A percentile compares a stretch with the other conserved stretches of the same genome.
phyloP scores from a whole-genome alignment of 306 rosid species.

The Hylodesmum podocarpum region DNA sequence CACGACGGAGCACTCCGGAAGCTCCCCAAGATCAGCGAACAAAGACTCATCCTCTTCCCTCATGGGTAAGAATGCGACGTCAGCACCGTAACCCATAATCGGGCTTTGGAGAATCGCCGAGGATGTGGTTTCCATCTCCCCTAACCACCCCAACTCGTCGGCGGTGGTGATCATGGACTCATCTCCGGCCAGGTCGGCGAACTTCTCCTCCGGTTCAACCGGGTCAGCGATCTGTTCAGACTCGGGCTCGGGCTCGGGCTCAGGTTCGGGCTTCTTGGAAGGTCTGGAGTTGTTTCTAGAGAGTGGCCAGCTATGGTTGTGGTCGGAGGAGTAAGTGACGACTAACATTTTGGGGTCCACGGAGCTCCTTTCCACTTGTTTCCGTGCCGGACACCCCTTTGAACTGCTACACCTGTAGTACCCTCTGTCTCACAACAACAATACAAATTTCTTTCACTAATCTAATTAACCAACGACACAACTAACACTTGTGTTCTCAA shows the following conservation, averaged over 20 bases:
- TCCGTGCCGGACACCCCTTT: slow-evolving; percentile 95
- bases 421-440: slow-evolving; percentile 56
- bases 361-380: slow-evolving; percentile 88
- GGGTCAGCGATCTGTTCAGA: no score
- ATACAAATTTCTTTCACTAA: not conserved
- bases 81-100: slow-evolving; percentile 43
- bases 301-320: slow-evolving; percentile 84
- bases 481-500: not conserved
- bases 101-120: slow-evolving; percentile 61
- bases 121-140: slow-evolving; percentile 65
- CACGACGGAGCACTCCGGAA: slow-evolving; percentile 81
- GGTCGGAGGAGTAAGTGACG: slow-evolving; percentile 83
- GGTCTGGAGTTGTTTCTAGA: slow-evolving; percentile 49
- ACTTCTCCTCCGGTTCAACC: slow-evolving; percentile 18
- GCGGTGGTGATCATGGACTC: slow-evolving; percentile 31
- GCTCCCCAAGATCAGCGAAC: slow-evolving; percentile 87
- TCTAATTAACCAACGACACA: not conserved
- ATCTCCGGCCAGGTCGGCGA: slow-evolving; percentile 25
- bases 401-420: slow-evolving; percentile 90
- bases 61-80: slow-evolving; percentile 68
- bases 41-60: slow-evolving; percentile 83
- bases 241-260: slow-evolving; percentile 31
- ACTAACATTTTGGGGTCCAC: slow-evolving; percentile 85
- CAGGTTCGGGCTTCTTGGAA: slow-evolving; percentile 26
- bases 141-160: slow-evolving; percentile 73